phyloP scores from a whole-genome alignment of 176 grass and related monocot genomes.

The Zea luxurians region DNA sequence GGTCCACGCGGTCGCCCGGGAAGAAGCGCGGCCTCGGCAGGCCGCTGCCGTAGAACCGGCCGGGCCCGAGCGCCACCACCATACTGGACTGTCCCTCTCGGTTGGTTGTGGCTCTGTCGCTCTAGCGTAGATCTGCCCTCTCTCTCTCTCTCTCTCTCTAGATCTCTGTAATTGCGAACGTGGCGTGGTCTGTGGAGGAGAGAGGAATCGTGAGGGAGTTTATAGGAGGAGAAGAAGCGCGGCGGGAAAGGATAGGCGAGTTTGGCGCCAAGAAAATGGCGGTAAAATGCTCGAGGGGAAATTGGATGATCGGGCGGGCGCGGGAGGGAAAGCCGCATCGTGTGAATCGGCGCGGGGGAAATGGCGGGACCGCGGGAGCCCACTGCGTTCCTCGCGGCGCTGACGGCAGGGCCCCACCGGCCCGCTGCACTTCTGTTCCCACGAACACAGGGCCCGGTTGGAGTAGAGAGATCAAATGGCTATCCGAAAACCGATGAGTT shows the following conservation, averaged over 20 bases:
- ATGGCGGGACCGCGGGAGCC: constrained; percentile 46
- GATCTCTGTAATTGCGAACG: too few species aligned
- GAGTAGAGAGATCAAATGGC: too few species aligned
- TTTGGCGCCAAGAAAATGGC: constrained; percentile 53
- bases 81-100: constrained; percentile 31
- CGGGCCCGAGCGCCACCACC: constrained; percentile 68
- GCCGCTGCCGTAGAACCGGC: constrained; percentile 76
- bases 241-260: constrained; percentile 13
- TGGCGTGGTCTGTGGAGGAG: background rate
- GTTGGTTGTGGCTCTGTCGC: too few species aligned
- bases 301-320: background rate
- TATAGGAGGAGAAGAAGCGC: constrained; percentile 28
- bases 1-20: constrained; percentile 66
- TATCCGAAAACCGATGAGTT: too few species aligned
- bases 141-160: accelerated
- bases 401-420: background rate
- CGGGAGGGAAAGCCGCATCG: background rate
- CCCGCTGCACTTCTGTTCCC: background rate
- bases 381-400: background rate
- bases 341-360: background rate
- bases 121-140: background rate
- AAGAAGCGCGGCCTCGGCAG: constrained; percentile 76
- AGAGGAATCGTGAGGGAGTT: background rate
- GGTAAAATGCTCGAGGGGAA: constrained; percentile 25
- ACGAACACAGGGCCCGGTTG: background rate